Evolutionary conservation across 768 basidiomycete species (phyloP).

Genomic region (Neoboletus magnificus): DNA sequence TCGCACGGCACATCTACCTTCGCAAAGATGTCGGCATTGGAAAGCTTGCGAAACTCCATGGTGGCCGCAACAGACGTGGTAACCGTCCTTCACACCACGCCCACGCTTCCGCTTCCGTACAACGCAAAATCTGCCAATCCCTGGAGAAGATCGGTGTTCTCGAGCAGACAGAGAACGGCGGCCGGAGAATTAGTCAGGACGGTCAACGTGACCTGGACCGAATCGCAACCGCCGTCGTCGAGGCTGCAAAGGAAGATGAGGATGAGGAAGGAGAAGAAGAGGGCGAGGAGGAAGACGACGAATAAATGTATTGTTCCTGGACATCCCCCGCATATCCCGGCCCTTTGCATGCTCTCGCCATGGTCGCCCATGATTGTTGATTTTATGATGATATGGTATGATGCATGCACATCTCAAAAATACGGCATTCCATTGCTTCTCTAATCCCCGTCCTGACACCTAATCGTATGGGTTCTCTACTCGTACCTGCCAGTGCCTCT

Average conservation of each 20-base stretch:
- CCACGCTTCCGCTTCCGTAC: constrained; percentile 80
- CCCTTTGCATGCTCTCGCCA: constrained; percentile 20
- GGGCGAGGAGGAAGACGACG: constrained; percentile 54
- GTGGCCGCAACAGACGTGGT: constrained; percentile 92
- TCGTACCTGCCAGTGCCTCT: neutral
- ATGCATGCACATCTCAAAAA: constrained; percentile 34
- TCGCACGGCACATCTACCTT: constrained; percentile 99
- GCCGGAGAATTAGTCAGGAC: constrained; percentile 94
- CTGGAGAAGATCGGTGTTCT: constrained; percentile 99
- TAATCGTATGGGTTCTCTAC: neutral
- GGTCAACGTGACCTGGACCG: constrained; percentile 95
- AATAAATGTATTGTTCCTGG: constrained; percentile 23
- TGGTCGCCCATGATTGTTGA: constrained; percentile 19
- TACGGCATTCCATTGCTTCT: constrained; percentile 21
- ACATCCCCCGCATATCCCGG: constrained; percentile 16
- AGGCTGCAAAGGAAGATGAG: constrained; percentile 69
- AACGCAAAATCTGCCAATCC: constrained; percentile 94
- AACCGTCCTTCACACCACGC: constrained; percentile 96
- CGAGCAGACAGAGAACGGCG: constrained; percentile 90
- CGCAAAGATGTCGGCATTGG: constrained; percentile 96
- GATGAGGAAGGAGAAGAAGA: constrained; percentile 71
- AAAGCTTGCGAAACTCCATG: constrained; percentile 93
- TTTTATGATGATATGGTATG: constrained; percentile 41
- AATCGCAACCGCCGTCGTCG: constrained; percentile 86
- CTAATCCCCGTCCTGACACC: neutral